Base-by-base conservation (phyloP, 768 basidiomycete species). In the Boletus reticuloceps region DNA sequence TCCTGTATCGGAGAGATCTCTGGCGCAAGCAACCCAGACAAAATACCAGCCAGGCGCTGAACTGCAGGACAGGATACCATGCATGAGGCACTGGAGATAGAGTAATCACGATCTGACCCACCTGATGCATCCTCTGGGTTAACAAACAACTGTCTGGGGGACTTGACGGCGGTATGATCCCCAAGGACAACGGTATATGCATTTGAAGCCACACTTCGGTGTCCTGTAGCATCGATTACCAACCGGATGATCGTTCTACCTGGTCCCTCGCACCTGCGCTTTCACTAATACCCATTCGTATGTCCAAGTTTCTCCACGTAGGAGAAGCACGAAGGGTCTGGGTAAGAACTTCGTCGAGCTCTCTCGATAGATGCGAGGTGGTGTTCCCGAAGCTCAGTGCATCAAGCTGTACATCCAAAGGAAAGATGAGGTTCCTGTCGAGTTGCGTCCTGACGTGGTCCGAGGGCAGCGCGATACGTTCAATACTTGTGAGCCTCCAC, bases 401-500 rank as follows among this genome's bases (percentile, higher is more conserved):
- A 42, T 77, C 75, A 52, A 85, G 68, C 34, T 64, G 71, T 47
- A 85, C 68, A 13, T 62, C 41, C 31, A 73, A 47, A 10, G 84
- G 82, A 48, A 85, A 74, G 20, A 63, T 53, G 20, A 83, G 73
- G 38, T 72, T 67, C 55, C 74, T 76, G 45, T 72, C 69, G 41
- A 80, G 75, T 61, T 85, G 78, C 7, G 78, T 75, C 39, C 69
- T 69, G 34, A 94, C 85, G 20, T 82, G 79, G 41, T 73, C 70
- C 9, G 78, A 74, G 2, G 95, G 92, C 13, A 97, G 75, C 0
- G 86, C 75, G 16, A 89, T 77, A 27, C 95, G 83, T 65, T 94
- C 82, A 29, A 98, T 96, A 59, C 89, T 90, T 6, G 97, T 98
- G 27, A 89, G 86, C 48, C 77, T 79, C 93, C 94, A 98, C 97